Evolutionary conservation across 768 basidiomycete genomes (phyloP), one percentile per base, ranked within the genome.

Genomic region (Leccinellum rugosiceps): DNA sequence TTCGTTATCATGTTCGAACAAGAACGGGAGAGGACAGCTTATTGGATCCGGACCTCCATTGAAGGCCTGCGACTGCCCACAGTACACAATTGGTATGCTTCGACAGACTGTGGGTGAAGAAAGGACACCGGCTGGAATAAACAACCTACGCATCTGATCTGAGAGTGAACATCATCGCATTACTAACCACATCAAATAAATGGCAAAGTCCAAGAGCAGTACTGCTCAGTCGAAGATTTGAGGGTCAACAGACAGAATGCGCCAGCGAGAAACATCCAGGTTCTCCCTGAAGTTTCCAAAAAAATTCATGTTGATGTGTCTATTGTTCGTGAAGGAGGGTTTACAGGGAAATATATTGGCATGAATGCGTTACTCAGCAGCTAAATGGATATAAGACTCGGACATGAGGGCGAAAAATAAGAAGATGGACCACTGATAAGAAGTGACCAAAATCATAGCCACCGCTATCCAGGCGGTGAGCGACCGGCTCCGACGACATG

Each of bases 381-480:
- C 69, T 72, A 58, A 32, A 23, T 90, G 92, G 28, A 17, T 28
- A 35, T 62, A 6, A 52, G 54, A 41, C 13, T 9, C 30, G 35
- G 51, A 32, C 10, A 8, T 53, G 17, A 47, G 5, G 47, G 25
- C 9, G 48, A 28, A 32, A 3, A 23, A 44, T 44, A 23, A 45
- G 30, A 28, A 13, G 4, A 56, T 75, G 58, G 49, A 76, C 78
- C 90, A 68, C 94, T 92, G 68, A 94, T 88, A 50, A 92, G 85
- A 99, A 90, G 71, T 98, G 98, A 34, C 97, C 97, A 75, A 99
- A 98, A 74, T 99, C 97, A 74, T 98, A 98, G 50, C 96, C 97
- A 73, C 96, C 98, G 68, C n/a, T n/a, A n/a, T 41, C 52, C 62
- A 48, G 41, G 44, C 30, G 23, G 52, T 56, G 52, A 52, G 46